Conservation (phyloP, 164 flowering plant species). For the Vitis labrusca region DNA sequence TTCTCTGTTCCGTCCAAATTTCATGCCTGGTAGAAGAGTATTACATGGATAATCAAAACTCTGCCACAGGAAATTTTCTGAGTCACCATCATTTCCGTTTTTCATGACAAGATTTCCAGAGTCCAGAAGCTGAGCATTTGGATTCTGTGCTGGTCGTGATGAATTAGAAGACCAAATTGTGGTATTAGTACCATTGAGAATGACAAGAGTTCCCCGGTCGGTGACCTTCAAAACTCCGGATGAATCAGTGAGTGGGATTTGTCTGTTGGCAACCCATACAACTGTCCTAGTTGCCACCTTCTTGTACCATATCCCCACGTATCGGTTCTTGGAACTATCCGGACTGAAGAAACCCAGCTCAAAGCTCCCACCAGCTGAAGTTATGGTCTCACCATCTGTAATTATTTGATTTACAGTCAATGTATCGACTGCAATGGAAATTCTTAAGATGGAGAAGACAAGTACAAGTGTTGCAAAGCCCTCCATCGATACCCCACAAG, state of each 20-base stretch:
- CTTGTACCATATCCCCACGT: constrained; percentile 23
- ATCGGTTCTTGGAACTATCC: constrained; percentile 8
- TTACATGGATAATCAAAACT: constrained; percentile 44
- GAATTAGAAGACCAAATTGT: constrained; percentile 25
- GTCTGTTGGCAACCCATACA: constrained; percentile 28
- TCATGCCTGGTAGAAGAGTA: constrained; percentile 40
- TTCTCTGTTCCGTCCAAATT: constrained; percentile 28
- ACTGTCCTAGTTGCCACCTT: constrained; percentile 1
- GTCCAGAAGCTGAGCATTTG: constrained; percentile 22
- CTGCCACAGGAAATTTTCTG: constrained; percentile 34
- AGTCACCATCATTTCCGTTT: constrained; percentile 1
- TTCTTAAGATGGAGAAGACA: background rate
- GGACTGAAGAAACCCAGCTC: constrained; percentile 25
- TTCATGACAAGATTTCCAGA: constrained; percentile 33
- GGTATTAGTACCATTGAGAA: constrained; percentile 4
- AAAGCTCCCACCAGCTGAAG: constrained; percentile 14
- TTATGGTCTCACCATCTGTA: constrained; percentile 12
- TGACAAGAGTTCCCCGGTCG: constrained; percentile 1
- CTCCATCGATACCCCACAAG: background rate
- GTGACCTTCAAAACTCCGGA: constrained; percentile 12
- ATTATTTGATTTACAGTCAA: background rate
- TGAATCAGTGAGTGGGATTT: constrained; percentile 9
- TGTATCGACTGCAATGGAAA: constrained; percentile 1
- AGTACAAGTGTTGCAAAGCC: background rate
- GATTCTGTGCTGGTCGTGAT: background rate